Evolutionary conservation across 1,139 yeast genomes (phyloP).

Genomic region (Taphrina wiesneri): DNA sequence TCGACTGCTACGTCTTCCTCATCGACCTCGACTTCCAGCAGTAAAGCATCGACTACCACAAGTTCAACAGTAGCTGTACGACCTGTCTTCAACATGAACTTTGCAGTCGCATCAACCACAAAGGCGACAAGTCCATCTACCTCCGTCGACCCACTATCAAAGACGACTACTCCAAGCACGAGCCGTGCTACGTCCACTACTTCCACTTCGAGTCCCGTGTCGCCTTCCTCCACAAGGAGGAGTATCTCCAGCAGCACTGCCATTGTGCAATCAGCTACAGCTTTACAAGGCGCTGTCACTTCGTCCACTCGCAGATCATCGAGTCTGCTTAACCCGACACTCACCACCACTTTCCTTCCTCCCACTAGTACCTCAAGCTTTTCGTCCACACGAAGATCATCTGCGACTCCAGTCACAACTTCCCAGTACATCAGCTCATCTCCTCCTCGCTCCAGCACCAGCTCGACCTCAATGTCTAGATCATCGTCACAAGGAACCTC

Average conservation of each 20-base stretch:
- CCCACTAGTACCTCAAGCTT: background rate
- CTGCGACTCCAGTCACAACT: background rate
- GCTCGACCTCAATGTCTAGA: background rate
- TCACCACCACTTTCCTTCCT: background rate
- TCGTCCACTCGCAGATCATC: background rate
- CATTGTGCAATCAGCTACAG: background rate
- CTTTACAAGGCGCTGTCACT: background rate
- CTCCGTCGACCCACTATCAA: background rate
- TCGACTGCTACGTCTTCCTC: background rate
- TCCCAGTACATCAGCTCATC: background rate
- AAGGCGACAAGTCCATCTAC: background rate
- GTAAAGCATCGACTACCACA: background rate
- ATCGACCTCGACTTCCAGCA: background rate
- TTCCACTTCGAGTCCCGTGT: background rate
- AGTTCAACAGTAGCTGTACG: too few species aligned
- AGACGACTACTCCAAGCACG: background rate
- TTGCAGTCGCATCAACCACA: background rate
- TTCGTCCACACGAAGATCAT: background rate
- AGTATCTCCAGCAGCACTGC: background rate
- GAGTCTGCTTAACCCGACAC: slow-evolving; percentile 3
- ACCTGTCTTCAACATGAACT: background rate
- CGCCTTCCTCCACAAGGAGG: background rate
- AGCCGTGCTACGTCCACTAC: background rate
- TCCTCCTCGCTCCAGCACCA: background rate
- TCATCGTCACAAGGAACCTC: background rate